phyloP scores from a whole-genome alignment of 2,329 filamentous ascomycete genomes.

The Scytalidium sp. region DNA sequence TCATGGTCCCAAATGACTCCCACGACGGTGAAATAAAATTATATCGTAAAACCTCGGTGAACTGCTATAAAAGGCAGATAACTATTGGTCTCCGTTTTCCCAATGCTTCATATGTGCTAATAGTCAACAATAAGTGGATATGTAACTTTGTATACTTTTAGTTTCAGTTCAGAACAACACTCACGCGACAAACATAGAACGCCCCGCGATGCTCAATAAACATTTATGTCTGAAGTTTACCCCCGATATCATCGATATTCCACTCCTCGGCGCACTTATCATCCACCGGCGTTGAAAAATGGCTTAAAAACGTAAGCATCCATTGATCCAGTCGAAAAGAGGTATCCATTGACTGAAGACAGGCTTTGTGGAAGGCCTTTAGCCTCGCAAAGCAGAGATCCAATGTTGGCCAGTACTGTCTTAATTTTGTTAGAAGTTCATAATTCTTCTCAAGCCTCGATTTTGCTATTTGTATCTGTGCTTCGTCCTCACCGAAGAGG shows the following conservation, averaged over 20 bases:
- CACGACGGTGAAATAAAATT: too few relatives aligned
- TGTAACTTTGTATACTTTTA: too few relatives aligned
- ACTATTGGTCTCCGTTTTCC: too few relatives aligned
- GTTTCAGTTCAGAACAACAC: too few relatives aligned
- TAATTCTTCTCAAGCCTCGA: slow-evolving; percentile 41
- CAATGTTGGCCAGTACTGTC: slow-evolving; percentile 38
- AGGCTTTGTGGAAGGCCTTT: slow-evolving; percentile 39
- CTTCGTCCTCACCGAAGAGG: slow-evolving; percentile 35
- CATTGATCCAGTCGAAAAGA: slow-evolving; percentile 38
- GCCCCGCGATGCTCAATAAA: too few relatives aligned
- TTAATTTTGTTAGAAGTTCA: slow-evolving; percentile 37
- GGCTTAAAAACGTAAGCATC: slow-evolving; percentile 37
- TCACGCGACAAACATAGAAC: too few relatives aligned
- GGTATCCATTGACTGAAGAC: slow-evolving; percentile 32
- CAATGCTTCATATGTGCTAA: too few relatives aligned
- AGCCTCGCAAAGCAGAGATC: slow-evolving; percentile 36
- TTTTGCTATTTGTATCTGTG: slow-evolving; percentile 32
- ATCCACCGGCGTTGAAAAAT: slow-evolving; percentile 28
- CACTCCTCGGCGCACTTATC: slow-evolving; percentile 13
- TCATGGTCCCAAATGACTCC: too few relatives aligned
- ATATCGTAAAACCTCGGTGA: too few relatives aligned
- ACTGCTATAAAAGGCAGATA: too few relatives aligned
- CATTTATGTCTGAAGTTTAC: background rate
- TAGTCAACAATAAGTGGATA: too few relatives aligned
- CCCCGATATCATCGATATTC: background rate